phyloP scores from a whole-genome alignment of 2,329 filamentous ascomycete species.

The Diaporthe ilicicola region DNA sequence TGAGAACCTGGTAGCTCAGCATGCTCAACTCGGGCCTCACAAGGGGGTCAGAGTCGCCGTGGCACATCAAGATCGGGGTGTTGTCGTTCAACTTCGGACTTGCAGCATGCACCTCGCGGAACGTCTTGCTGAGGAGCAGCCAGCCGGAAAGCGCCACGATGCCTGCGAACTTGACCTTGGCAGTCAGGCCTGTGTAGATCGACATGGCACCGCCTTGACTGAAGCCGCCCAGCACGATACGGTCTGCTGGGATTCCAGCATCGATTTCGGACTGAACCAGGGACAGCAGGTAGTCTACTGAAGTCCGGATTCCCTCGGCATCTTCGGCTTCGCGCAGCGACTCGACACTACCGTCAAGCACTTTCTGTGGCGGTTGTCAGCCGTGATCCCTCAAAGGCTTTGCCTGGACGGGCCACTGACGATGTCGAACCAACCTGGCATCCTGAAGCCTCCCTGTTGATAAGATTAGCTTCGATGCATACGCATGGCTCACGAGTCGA shows the following conservation, averaged over 20 bases:
- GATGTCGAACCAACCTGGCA: constrained; percentile 92
- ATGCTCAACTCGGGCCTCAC: constrained; percentile 76
- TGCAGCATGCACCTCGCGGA: constrained; percentile 49
- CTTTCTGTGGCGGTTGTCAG: constrained; percentile 21
- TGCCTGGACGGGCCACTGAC: constrained; percentile 49
- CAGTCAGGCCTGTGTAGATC: constrained; percentile 81
- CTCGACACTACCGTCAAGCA: constrained; percentile 39
- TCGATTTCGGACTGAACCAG: constrained; percentile 84
- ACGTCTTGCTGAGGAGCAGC: constrained; percentile 68
- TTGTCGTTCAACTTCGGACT: constrained; percentile 68
- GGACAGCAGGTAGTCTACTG: constrained; percentile 77
- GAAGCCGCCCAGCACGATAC: constrained; percentile 88
- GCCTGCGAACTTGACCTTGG: constrained; percentile 78
- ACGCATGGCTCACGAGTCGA: neutral
- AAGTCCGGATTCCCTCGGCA: constrained; percentile 76
- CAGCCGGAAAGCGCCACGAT: constrained; percentile 88
- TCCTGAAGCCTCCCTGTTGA: constrained; percentile 65
- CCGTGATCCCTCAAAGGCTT: neutral
- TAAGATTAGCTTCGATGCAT: constrained; percentile 8
- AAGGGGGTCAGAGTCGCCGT: constrained; percentile 81
- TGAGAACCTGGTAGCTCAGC: constrained; percentile 72
- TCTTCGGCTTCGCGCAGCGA: constrained; percentile 54
- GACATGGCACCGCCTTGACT: constrained; percentile 90
- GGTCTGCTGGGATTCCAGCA: constrained; percentile 80
- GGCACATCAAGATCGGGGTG: constrained; percentile 88